Evolutionary conservation across 169 alveolate genomes (phyloP), one percentile per base, ranked within the genome.

Genomic region (Cryptosporidium canis): DNA sequence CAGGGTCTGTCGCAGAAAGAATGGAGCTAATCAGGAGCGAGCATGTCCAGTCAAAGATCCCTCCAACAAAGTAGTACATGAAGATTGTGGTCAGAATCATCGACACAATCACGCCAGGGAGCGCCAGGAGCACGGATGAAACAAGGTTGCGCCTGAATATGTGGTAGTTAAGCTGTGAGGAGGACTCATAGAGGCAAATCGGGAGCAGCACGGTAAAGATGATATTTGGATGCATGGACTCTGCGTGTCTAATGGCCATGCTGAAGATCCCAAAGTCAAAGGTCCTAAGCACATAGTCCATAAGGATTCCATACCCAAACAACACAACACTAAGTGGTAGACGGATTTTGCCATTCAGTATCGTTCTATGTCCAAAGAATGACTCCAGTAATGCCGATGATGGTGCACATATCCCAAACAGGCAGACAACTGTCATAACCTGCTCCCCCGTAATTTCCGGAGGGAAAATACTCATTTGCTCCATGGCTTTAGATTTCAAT

Each of bases 1-100:
- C 93, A 45, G 93, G 93, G 37, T 91, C 93, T 12, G 93, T 91
- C 14, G 93, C 93, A 7, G 93, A 91, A 33, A 91, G 67, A 31
- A 91, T 44, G 29, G 92, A 85, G 16, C 93, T 91, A 35, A 91
- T 83, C 67, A 91, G 47, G 9, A 91, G 85, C 2, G 93, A 56
- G 44, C 93, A 91, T 5, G 93, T 70, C 84, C 90, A 85, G 35
- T 85, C 91, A 21, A 70, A 84, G 41, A 83, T 83, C 31, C 91
- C 91, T 39, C 91, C 92, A 37, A 91, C 68, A 66, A 91, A 66
- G 44, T 82, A 91, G 35, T 61, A 41, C 91, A 85, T 85, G 37
- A 85, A 68, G 8, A 91, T 48, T 21, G 93, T 90, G n/a, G 91
- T 70, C n/a, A 91, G 44, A 11, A 85, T 67, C 82, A 87, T 72